phyloP scores from a whole-genome alignment of 2,329 filamentous ascomycete species.

The Metarhizium rileyi region DNA sequence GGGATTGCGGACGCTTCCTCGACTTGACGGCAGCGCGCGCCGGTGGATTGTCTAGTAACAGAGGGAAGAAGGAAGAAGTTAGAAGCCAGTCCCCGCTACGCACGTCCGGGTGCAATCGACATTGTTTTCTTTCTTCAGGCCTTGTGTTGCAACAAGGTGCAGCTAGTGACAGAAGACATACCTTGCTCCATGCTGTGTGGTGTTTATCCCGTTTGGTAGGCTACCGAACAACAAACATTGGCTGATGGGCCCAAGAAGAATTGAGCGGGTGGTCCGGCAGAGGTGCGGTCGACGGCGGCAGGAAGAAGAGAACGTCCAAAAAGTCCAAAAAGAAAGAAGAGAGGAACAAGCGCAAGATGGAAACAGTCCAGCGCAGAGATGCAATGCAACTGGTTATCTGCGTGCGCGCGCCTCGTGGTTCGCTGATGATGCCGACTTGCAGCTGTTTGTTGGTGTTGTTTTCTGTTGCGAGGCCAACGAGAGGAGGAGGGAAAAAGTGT shows the following conservation, averaged over 20 bases:
- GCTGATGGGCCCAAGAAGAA: constrained; percentile 12
- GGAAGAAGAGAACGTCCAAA: constrained; percentile 5
- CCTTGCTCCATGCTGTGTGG: constrained; percentile 26
- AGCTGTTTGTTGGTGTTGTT: constrained; percentile 30
- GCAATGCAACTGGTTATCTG: constrained; percentile 4
- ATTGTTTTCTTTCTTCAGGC: constrained; percentile 4
- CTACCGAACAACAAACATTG: constrained; percentile 32
- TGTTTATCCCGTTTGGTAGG: constrained; percentile 22
- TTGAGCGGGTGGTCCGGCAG: constrained; percentile 3
- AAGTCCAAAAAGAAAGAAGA: constrained; percentile 5
- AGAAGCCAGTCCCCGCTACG: constrained; percentile 5
- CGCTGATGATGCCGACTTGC: constrained; percentile 15
- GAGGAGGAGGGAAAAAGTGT: constrained; percentile 22
- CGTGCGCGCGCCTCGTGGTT: constrained; percentile 19
- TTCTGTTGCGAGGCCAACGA: constrained; percentile 36
- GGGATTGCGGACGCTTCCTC: constrained; percentile 42
- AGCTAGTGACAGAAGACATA: constrained; percentile 17
- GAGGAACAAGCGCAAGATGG: constrained; percentile 9
- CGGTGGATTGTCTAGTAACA: constrained; percentile 18
- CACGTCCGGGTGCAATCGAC: constrained; percentile 1
- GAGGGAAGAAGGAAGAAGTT: constrained; percentile 1
- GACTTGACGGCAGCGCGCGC: constrained; percentile 27
- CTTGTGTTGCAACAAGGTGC: constrained; percentile 3
- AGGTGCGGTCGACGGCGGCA: constrained; percentile 5
- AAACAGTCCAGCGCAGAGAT: constrained; percentile 1